Base-by-base conservation (phyloP, 768 basidiomycete species). In the Strobilomyces dryophilus region DNA sequence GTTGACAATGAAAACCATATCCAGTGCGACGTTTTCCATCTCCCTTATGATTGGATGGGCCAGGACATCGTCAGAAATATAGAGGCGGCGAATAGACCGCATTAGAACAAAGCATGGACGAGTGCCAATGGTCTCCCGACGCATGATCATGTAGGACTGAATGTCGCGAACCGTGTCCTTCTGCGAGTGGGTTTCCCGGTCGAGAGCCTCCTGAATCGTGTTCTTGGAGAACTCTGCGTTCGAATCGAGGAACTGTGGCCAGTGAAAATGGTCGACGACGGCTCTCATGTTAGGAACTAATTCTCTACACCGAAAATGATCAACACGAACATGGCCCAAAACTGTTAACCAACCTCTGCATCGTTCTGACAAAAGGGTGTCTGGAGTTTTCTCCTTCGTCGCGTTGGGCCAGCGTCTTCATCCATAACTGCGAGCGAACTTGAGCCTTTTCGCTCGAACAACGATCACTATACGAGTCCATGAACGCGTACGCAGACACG, bases 21-120 rank as follows among this genome's bases (percentile, higher is more conserved):
- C 67, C 37, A 69, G 44, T 2, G 59, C 50, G 27, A 57, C 53
- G 21, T 68, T 27, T 44, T 63, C 67, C 65, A 67, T 68, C 42
- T 63, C 67, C 43, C 37, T 54, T 40, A 68, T 48, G n/a, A 58
- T 35, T 6, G 66, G 58, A 24, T 66, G 24, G 24, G 26, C 42
- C 47, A 68, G 44, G 14, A 69, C 55, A 6, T 58, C 45, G 39
- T 63, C 60, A 14, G 67, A 56, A 18, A 68, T 58, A 47, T 61
- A 59, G 35, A 68, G 57, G 12, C 41, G 55, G 18, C 66, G 66
- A 44, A 56, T 61, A 5, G 67, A 67, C 21, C 63, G 64, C 66
- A 67, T 64, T 17, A 67, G 47, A 45, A 65, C 66, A 40, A 67
- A 44, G 43, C 63, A 65, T 5, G 66, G 66, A 26, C 62, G 63